A percentile compares a stretch with the other conserved stretches of the same genome.
Conservation (phyloP, 495 filamentous ascomycete species). For the Pseudotulostoma volvatum region DNA sequence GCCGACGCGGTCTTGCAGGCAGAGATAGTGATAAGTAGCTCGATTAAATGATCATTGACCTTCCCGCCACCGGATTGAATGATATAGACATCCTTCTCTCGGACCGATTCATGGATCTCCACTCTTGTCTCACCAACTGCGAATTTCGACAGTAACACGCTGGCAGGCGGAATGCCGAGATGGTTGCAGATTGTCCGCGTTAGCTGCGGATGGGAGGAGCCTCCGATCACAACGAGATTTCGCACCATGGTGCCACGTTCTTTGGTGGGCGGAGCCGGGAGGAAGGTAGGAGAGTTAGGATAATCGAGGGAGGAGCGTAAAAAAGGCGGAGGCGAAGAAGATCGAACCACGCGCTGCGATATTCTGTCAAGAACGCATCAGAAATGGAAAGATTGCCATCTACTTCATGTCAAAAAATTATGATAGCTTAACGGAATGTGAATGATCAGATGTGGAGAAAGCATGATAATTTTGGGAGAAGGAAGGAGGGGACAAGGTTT, state of each 20-base stretch:
- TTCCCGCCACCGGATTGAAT: constrained; percentile 79
- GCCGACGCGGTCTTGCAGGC: constrained; percentile 96
- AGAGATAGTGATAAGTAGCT: constrained; percentile 88
- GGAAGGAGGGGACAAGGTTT: no score
- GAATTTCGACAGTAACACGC: constrained; percentile 78
- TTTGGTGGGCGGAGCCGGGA: constrained; percentile 2
- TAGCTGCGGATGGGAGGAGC: constrained; percentile 79
- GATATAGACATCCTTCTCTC: constrained; percentile 96
- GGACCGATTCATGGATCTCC: constrained; percentile 87
- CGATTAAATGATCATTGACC: constrained; percentile 91
- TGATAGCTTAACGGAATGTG: no score
- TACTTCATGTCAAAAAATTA: background rate
- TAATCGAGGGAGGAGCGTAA: constrained; percentile 3
- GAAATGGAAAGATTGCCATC: background rate
- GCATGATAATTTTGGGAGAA: no score
- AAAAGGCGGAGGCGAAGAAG: constrained; percentile 2
- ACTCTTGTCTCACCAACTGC: constrained; percentile 86
- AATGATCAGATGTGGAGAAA: no score
- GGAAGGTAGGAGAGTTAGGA: constrained; percentile 7
- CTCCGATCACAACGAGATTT: constrained; percentile 87
- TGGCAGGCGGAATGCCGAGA: constrained; percentile 69
- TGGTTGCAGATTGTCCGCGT: constrained; percentile 70
- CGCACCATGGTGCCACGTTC: constrained; percentile 54
- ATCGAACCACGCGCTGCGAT: constrained; percentile 4
- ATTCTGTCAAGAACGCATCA: background rate